Conservation (phyloP, 352 stramenopile species). For the Phytopythium litorale region DNA sequence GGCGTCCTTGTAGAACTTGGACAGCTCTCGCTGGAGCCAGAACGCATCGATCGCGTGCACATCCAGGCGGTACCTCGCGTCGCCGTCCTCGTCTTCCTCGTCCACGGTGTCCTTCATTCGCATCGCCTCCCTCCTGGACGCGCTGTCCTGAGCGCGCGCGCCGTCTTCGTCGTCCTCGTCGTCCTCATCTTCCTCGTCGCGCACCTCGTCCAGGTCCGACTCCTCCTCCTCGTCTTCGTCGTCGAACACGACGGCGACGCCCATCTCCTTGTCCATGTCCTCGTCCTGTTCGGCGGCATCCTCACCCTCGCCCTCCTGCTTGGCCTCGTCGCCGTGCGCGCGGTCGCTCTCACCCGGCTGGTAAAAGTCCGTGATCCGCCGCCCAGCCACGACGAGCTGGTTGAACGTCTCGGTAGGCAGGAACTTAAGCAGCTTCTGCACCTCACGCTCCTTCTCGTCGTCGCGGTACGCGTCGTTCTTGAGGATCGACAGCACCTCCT, state of each 20-base stretch:
- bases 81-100: slow-evolving; percentile 56
- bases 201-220: slow-evolving; percentile 92
- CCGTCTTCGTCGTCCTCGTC: slow-evolving; percentile 45
- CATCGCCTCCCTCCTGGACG: slow-evolving; percentile 38
- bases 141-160: slow-evolving; percentile 16
- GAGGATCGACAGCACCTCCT: slow-evolving; percentile 91
- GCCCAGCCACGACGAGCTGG: slow-evolving; percentile 79
- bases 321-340: slow-evolving; percentile 12
- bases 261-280: slow-evolving; percentile 96
- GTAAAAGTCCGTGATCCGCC: slow-evolving; percentile 89
- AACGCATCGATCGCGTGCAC: slow-evolving; percentile 98
- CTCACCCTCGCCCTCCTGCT: slow-evolving; percentile 21
- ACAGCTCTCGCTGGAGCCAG: slow-evolving; percentile 97
- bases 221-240: slow-evolving; percentile 95
- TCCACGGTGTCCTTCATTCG: slow-evolving; percentile 69
- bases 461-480: slow-evolving; percentile 90
- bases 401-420: slow-evolving; percentile 69
- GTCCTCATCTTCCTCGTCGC: slow-evolving; percentile 49
- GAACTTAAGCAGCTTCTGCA: slow-evolving; percentile 85
- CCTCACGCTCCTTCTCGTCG: slow-evolving; percentile 78
- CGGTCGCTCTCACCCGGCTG: slow-evolving; percentile 25
- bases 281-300: slow-evolving; percentile 35
- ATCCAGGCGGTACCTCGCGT: slow-evolving; percentile 79
- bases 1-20: slow-evolving; percentile 95
- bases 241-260: slow-evolving; percentile 97